phyloP scores from a whole-genome alignment of 768 basidiomycete species.

The Tremella fuciformis region DNA sequence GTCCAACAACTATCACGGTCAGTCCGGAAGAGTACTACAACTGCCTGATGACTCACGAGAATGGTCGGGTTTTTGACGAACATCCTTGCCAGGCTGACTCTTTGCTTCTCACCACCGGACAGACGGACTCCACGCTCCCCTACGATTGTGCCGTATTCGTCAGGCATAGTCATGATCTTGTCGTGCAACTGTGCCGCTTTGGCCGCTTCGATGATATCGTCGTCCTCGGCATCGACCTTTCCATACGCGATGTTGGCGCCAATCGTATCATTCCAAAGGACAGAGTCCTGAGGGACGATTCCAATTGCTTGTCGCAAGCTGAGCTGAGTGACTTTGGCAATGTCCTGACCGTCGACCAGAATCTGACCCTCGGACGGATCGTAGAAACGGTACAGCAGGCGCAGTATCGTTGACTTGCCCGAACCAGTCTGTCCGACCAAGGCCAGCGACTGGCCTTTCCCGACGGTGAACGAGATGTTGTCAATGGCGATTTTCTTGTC shows the following conservation, averaged over 20 bases:
- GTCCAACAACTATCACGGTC: constrained; percentile 27
- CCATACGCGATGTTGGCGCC: constrained; percentile 63
- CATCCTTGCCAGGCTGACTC: constrained; percentile 82
- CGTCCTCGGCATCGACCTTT: constrained; percentile 65
- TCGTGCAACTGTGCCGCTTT: constrained; percentile 85
- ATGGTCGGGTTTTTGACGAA: constrained; percentile 81
- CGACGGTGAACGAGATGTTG: constrained; percentile 80
- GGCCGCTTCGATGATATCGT: constrained; percentile 76
- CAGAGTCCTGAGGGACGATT: constrained; percentile 79
- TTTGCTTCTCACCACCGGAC: constrained; percentile 84
- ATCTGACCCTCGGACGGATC: constrained; percentile 79
- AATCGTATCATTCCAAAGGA: constrained; percentile 50
- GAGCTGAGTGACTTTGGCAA: constrained; percentile 78
- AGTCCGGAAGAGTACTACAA: constrained; percentile 61
- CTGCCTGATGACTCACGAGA: constrained; percentile 60
- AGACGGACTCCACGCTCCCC: constrained; percentile 85
- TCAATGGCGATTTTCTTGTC: constrained; percentile 60
- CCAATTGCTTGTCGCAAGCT: constrained; percentile 78
- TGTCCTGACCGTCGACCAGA: constrained; percentile 79
- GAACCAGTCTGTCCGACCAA: constrained; percentile 80
- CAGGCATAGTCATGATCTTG: constrained; percentile 75
- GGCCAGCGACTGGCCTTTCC: constrained; percentile 81
- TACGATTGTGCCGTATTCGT: constrained; percentile 74
- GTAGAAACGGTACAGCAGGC: constrained; percentile 89
- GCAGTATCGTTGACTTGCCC: constrained; percentile 67